Conservation (phyloP, 805 yeast genomes). For the Yamadazyma paraphyllophila region DNA sequence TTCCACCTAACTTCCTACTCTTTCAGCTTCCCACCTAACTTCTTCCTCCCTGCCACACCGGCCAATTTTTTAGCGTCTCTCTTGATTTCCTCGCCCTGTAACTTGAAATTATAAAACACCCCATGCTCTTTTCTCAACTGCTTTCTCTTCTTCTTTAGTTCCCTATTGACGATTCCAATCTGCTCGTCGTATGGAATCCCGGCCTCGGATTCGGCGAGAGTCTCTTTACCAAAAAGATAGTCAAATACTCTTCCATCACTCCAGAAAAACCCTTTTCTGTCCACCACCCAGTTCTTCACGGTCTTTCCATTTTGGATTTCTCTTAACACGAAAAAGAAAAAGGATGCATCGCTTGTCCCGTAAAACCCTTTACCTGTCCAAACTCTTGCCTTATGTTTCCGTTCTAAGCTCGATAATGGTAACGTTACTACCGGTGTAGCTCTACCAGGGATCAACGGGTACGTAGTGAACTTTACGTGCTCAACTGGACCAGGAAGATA, state of each 20-base stretch:
- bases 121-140: constrained; percentile 56
- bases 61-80: constrained; percentile 21
- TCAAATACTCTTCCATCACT: constrained; percentile 88
- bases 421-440: constrained; percentile 74
- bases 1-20: not conserved
- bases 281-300: constrained; percentile 68
- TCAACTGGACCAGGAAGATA: constrained; percentile 62
- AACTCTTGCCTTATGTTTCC: constrained; percentile 62
- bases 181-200: constrained; percentile 64
- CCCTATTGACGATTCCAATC: constrained; percentile 46
- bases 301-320: constrained; percentile 40
- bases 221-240: constrained; percentile 74
- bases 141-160: constrained; percentile 47
- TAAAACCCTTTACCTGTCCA: constrained; percentile 89
- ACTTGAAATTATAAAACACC: constrained; percentile 56
- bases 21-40: not conserved
- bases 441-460: constrained; percentile 71
- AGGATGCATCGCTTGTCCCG: constrained; percentile 73
- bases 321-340: constrained; percentile 70
- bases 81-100: constrained; percentile 32
- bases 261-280: constrained; percentile 88
- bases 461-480: constrained; percentile 64
- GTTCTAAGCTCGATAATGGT: constrained; percentile 53
- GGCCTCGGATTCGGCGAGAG: constrained; percentile 71
- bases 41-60: not conserved